Base-by-base conservation (phyloP, 73 alveolate genomes). In the Loxodes magnus region DNA sequence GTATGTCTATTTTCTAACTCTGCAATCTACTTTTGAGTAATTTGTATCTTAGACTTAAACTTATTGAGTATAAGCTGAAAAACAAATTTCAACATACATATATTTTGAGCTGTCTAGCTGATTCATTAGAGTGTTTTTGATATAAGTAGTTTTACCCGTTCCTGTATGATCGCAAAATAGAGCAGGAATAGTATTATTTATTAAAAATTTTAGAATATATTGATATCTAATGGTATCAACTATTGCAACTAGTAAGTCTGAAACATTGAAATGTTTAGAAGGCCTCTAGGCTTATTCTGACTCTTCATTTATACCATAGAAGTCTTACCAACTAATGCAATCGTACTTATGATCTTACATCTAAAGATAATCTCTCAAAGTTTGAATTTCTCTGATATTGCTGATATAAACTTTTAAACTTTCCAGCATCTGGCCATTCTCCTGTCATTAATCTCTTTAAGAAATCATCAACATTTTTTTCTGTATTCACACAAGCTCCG, bases 101-200 rank as follows among this genome's bases (percentile, higher is more conserved):
- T 70, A 93, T 65, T 81, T 69, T 49, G 72, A 34, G 64, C 75
- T 55, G 23, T 84, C 92, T 16, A 80, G 50, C 0, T 71, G 69
- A 54, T 82, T 79, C 42, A 72, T 80, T 24, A 93, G 71, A 39
- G 71, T 92, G 77, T 88, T 92, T 74, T 87, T 72, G 34, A 93
- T 82, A 70, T 92, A 89, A 28, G 72, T 92, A 19, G 97, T 70
- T 74, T 96, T 96, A 33, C 99, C 99, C 3, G 99, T 94, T 35
- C 99, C 99, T 1, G 99, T 96, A 5, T 98, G 98, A 2, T 99
- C 99, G 37, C 96, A 92, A 62, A 95, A 89, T 42, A 96, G 76
- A 43, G 92, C 67, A 42, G 93, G 83, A 43, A 91, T 71, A 22
- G 77, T 89, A 42, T 86, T 84, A 44, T 68, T 64, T 48, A 94